Evolutionary conservation across 805 yeast genomes (phyloP).

Genomic region (Wickerhamomyces queroliae): DNA sequence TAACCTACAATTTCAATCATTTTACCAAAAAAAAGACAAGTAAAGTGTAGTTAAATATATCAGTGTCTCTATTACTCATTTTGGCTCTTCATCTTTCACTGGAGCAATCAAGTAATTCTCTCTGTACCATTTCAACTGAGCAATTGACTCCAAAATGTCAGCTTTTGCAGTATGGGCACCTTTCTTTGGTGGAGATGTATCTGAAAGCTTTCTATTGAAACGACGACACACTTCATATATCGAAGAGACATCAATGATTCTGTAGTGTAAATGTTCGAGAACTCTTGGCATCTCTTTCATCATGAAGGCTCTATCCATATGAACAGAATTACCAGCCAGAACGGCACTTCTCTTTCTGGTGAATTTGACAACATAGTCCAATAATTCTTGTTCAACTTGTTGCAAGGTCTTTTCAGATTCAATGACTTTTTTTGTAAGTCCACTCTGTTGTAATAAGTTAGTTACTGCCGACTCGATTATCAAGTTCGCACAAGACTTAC

Average conservation of each 20-base stretch:
- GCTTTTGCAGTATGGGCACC: slow-evolving; percentile 79
- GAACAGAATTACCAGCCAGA: slow-evolving; percentile 88
- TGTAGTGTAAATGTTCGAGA: slow-evolving; percentile 50
- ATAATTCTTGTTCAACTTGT: slow-evolving; percentile 61
- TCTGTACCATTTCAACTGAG: slow-evolving; percentile 72
- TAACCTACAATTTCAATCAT: too few relatives aligned
- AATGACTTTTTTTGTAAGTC: slow-evolving; percentile 69
- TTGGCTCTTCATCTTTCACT: too few relatives aligned
- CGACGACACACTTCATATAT: slow-evolving; percentile 76
- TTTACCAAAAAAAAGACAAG: too few relatives aligned
- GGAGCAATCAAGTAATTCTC: slow-evolving; percentile 49
- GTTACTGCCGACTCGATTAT: slow-evolving; percentile 4
- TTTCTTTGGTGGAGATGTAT: slow-evolving; percentile 54
- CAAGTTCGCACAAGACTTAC: slow-evolving; percentile 1
- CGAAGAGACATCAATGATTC: slow-evolving; percentile 87
- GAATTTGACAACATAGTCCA: slow-evolving; percentile 51
- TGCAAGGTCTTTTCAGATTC: slow-evolving; percentile 45
- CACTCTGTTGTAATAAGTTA: slow-evolving; percentile 34
- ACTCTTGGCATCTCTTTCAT: slow-evolving; percentile 72
- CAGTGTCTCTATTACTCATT: too few relatives aligned
- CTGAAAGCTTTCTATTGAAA: slow-evolving; percentile 62
- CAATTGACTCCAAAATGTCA: slow-evolving; percentile 87
- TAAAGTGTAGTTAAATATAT: too few relatives aligned
- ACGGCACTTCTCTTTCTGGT: slow-evolving; percentile 57
- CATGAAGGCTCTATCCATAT: slow-evolving; percentile 86